These are phyloP conservation scores for Chlorella sp. DNA, from an alignment of 139 green algal genomes.

Conservation along the genomic window DNA sequence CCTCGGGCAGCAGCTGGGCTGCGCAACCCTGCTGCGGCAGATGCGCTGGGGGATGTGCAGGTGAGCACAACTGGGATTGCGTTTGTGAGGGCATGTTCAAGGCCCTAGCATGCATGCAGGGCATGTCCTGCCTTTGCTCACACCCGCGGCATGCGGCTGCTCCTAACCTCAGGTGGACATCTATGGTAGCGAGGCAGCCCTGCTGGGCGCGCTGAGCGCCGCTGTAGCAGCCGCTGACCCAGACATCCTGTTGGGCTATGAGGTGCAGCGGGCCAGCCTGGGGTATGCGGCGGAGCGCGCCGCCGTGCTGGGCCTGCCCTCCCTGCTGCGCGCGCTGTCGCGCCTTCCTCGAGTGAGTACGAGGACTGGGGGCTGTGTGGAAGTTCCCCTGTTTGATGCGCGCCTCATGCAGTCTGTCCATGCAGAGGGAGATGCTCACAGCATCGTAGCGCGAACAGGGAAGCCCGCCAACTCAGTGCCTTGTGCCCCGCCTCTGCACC, in stretches of 20 bases:
- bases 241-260: slow-evolving; percentile 93
- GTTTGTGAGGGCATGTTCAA: too few relatives aligned
- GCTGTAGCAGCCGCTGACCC: slow-evolving; percentile 82
- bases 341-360: slow-evolving; percentile 54
- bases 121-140: too few relatives aligned
- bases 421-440: too few relatives aligned
- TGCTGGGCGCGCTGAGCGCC: slow-evolving; percentile 78
- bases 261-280: slow-evolving; percentile 86
- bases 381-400: too few relatives aligned
- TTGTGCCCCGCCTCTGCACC: too few relatives aligned
- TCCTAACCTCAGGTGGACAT: slow-evolving; percentile 66
- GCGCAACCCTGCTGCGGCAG: slow-evolving; percentile 35
- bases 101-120: too few relatives aligned
- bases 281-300: slow-evolving; percentile 90
- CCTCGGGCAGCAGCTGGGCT: background rate
- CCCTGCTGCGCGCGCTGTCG: slow-evolving; percentile 73
- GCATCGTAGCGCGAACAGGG: too few relatives aligned
- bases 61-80: too few relatives aligned
- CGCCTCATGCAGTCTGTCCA: too few relatives aligned
- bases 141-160: too few relatives aligned
- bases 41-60: slow-evolving; percentile 43
- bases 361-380: background rate
- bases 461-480: too few relatives aligned
- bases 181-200: slow-evolving; percentile 60
- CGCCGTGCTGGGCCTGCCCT: slow-evolving; percentile 46